Base-by-base conservation (phyloP, 768 basidiomycete genomes). In the Gloeopeniophorella convolvens region DNA sequence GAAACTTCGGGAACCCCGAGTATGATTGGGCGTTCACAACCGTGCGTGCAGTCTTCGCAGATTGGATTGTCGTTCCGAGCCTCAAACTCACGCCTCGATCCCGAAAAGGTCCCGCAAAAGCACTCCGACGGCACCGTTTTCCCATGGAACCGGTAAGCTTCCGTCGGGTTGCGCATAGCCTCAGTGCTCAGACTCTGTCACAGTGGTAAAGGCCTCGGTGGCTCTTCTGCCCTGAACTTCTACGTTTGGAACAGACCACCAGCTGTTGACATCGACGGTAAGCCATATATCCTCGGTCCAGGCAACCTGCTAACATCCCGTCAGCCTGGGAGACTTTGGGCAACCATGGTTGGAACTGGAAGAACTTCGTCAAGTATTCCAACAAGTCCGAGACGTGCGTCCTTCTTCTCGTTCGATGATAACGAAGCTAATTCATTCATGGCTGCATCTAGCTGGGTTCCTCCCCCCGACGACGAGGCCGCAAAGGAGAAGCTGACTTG, bases 171-270 rank as follows among this genome's bases (percentile, higher is more conserved):
- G 20, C 18, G 5, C 12, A 23, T 8, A 1, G 5, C 23, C 36
- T 0, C 40, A 1, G 15, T 39, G 21, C 10, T 12, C 36, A 24
- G 34, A 15, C 20, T 16, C 4, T 1, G 5, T 3, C n/a, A n/a
- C 16, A 54, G 51, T 27, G 51, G 51, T 0, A 54, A 54, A 41
- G 46, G 39, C 8, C 45, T 54, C 9, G 51, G 51, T 12, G 54
- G 54, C 6, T 39, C 34, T 16, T 39, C 42, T 34, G 31, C 48
- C 11, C 21, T 50, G 11, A 55, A 50, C 26, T 49, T 55, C 31
- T 27, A 16, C 16, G 24, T 24, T 5, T 55, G 48, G 47, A 31
- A 20, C 8, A 20, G 42, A 13, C 54, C 47, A 12, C 18, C 48
- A 32, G 46, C 36, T 27, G 26, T 27, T 37, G 48, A 50, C 20